phyloP scores from a whole-genome alignment of 2,329 filamentous ascomycete genomes.

The Fusarium mangiferae region DNA sequence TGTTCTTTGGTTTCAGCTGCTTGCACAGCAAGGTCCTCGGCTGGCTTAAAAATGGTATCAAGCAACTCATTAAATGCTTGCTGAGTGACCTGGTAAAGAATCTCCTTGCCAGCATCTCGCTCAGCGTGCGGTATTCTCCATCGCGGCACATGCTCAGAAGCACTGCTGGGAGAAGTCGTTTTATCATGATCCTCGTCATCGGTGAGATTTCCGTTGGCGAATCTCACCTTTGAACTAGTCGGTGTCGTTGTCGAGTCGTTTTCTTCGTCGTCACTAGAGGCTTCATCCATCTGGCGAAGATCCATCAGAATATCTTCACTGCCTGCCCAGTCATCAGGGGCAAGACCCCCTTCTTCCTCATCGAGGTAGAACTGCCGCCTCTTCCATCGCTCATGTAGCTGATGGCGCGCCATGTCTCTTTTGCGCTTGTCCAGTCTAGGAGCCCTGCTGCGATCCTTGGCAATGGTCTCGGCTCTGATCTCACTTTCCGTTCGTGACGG shows the following conservation, averaged over 20 bases:
- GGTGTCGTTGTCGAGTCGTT: conserved; percentile 67
- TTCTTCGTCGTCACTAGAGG: conserved; percentile 55
- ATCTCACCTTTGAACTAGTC: conserved; percentile 82
- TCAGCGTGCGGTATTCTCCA: conserved; percentile 84
- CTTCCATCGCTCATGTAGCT: conserved; percentile 78
- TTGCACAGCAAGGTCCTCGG: conserved; percentile 79
- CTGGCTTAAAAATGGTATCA: conserved; percentile 83
- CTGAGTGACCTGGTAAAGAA: conserved; percentile 90
- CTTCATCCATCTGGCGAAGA: conserved; percentile 51
- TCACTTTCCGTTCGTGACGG: conserved; percentile 54
- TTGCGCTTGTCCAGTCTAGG: conserved; percentile 54
- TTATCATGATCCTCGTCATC: conserved; percentile 77
- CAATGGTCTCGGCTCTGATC: conserved; percentile 51
- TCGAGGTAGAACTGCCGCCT: conserved; percentile 84
- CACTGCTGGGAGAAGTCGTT: conserved; percentile 75
- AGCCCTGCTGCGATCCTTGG: conserved; percentile 49
- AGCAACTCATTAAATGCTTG: conserved; percentile 92
- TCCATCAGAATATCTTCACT: conserved; percentile 66
- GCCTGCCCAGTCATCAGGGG: conserved; percentile 71
- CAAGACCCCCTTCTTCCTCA: conserved; percentile 80
- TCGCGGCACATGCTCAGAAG: conserved; percentile 80
- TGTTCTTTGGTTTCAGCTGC: conserved; percentile 71
- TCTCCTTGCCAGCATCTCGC: conserved; percentile 84
- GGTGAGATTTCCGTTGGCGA: conserved; percentile 76
- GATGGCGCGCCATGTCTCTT: conserved; percentile 58